Evolutionary conservation across 768 basidiomycete species (phyloP), one percentile per base, ranked within the genome.

Genomic region (Auriscalpium vulgare): DNA sequence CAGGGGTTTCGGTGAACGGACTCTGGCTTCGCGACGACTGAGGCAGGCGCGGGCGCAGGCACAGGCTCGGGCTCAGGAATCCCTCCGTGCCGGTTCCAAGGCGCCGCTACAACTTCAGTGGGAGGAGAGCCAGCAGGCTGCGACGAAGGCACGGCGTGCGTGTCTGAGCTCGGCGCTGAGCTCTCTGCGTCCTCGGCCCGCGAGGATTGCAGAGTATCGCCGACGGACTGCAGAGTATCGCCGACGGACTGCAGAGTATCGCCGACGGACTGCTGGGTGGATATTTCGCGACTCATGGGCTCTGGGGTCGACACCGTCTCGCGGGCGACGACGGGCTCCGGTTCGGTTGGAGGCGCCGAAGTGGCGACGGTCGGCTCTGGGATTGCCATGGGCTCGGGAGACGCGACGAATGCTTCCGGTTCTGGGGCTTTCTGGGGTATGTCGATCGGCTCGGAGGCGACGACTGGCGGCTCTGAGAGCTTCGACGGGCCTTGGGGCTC

Each of bases 401-500:
- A 23, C 43, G 21, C 19, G 11, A 40, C 14, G 6, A 37, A 3
- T 8, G 50, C 50, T 51, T 34, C 50, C 8, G 50, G 36, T 16
- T 17, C 13, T 10, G 36, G n/a, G 10, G 45, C 10, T n/a, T 29
- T 34, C 45, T n/a, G n/a, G 8, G 53, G 53, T 34, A 54, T 54
- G 47, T 47, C 47, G 36, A 54, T 48, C 5, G 53, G 53, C 37
- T 47, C 45, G n/a, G 53, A 54, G 19, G 53, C 51, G n/a, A n/a
- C 52, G 45, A 62, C 51, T 17, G 61, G 51, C 35, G 59, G 34
- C 17, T 45, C 49, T n/a, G 62, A 55, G 7, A 70, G 64, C 6
- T 62, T 68, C 1, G 66, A 70, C 5, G 65, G 67, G 16, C 61
- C 65, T 11, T 58, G 56, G 29, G 62, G 45, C 11, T 54, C 57